Conservation (phyloP, 1,284 basidiomycete genomes). For the Malassezia sympodialis region DNA sequence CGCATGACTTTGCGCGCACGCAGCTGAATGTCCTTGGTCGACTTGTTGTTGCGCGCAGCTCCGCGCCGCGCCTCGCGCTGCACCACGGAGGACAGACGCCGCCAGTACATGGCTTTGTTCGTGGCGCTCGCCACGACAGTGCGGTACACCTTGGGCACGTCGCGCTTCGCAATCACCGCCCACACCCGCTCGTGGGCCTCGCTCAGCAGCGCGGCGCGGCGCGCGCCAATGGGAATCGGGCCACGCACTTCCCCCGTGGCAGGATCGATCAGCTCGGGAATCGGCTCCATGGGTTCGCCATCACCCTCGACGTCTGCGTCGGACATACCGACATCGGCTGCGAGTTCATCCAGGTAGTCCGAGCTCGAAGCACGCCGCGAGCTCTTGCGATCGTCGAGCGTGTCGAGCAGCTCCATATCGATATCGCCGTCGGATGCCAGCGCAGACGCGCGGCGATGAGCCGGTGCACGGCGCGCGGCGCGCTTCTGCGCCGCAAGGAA, state of each 20-base stretch:
- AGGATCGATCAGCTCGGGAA: constrained; percentile 20
- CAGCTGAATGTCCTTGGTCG: constrained; percentile 74
- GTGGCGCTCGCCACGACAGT: constrained; percentile 39
- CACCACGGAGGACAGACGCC: constrained; percentile 66
- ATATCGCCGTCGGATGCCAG: constrained; percentile 28
- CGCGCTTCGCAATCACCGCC: constrained; percentile 44
- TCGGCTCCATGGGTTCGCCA: constrained; percentile 18
- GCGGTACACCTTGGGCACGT: constrained; percentile 46
- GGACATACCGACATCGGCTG: constrained; percentile 18
- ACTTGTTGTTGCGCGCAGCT: constrained; percentile 67
- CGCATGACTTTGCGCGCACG: constrained; percentile 75
- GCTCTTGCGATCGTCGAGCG: constrained; percentile 24
- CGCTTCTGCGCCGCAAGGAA: constrained; percentile 26
- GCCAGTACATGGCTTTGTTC: constrained; percentile 55
- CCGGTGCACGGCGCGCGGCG: constrained; percentile 5
- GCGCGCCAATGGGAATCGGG: constrained; percentile 30
- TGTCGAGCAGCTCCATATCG: constrained; percentile 40
- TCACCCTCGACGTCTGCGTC: constrained; percentile 20
- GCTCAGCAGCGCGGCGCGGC: constrained; percentile 34
- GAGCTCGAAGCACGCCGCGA: neutral
- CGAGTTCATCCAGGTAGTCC: constrained; percentile 19
- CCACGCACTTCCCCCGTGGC: constrained; percentile 22
- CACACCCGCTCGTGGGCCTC: constrained; percentile 46
- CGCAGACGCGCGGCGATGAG: neutral
- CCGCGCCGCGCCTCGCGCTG: constrained; percentile 72